Evolutionary conservation across 2,329 filamentous ascomycete genomes (phyloP).

Genomic region (Fusarium mexicanum): DNA sequence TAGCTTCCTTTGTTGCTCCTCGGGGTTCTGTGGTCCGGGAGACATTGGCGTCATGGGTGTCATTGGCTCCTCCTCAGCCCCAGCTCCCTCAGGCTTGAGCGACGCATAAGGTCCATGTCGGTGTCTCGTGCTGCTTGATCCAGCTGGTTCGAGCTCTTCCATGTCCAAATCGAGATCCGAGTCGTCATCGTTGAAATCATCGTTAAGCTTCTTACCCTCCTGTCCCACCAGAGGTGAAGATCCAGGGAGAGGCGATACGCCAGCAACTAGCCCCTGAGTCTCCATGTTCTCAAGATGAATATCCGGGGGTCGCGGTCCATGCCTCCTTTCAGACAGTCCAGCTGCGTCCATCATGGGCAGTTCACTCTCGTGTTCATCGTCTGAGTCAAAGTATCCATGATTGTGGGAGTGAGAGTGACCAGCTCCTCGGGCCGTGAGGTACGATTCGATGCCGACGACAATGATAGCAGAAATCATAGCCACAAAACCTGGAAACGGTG

Average conservation of each 20-base stretch:
- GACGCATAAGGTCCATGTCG: conserved; percentile 47
- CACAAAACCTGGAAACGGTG: conserved; percentile 81
- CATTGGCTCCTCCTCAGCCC: conserved; percentile 43
- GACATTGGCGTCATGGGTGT: conserved; percentile 37
- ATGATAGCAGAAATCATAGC: conserved; percentile 84
- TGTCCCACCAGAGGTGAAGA: conserved; percentile 54
- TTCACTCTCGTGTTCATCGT: conserved; percentile 51
- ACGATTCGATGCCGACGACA: conserved; percentile 88
- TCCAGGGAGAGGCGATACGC: conserved; percentile 67
- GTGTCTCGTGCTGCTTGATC: conserved; percentile 34
- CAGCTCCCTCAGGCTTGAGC: conserved; percentile 43
- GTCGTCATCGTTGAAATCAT: conserved; percentile 56
- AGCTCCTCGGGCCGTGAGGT: conserved; percentile 78
- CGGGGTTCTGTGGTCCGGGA: conserved; percentile 51
- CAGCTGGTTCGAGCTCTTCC: conserved; percentile 65
- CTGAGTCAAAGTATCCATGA: conserved; percentile 60
- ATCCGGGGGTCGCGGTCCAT: conserved; percentile 55
- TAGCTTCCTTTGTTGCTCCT: conserved; percentile 73
- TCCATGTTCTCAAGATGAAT: conserved; percentile 64
- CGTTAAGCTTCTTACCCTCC: conserved; percentile 42
- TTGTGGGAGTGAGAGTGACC: conserved; percentile 68
- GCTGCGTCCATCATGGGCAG: conserved; percentile 39
- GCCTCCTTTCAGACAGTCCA: conserved; percentile 52
- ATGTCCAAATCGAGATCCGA: conserved; percentile 69
- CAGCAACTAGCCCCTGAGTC: conserved; percentile 65